phyloP scores from a whole-genome alignment of 2,329 filamentous ascomycete species.

The Ceratocystis papillata region DNA sequence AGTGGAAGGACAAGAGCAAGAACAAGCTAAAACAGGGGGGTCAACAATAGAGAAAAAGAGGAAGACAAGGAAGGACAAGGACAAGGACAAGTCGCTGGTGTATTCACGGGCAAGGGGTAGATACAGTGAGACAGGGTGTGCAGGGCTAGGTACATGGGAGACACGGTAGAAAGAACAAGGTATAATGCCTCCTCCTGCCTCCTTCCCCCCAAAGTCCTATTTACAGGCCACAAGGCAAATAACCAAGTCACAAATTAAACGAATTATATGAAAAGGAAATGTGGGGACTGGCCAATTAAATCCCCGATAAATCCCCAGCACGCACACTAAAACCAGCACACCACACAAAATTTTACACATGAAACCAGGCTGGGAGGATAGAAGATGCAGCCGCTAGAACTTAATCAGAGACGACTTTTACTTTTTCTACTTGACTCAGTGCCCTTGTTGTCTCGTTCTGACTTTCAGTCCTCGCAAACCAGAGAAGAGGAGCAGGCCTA shows the following conservation, averaged over 20 bases:
- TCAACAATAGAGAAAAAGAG: not conserved
- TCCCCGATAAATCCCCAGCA: not conserved
- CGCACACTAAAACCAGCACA: not conserved
- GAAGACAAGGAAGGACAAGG: not conserved
- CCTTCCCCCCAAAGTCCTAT: not conserved
- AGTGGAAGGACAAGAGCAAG: not conserved
- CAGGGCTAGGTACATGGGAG: not conserved
- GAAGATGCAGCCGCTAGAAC: slow-evolving; percentile 1
- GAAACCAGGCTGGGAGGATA: not conserved
- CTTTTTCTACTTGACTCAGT: not conserved
- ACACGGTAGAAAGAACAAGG: not conserved
- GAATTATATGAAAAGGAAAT: not conserved
- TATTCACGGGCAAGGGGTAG: not conserved
- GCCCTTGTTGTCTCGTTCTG: not conserved
- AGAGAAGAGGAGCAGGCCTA: not conserved
- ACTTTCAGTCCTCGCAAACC: not conserved
- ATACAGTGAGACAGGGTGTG: not conserved
- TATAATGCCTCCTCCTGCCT: no score
- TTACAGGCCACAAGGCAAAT: slow-evolving; percentile 1
- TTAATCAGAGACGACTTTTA: not conserved
- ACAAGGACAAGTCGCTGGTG: not conserved
- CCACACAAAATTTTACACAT: not conserved
- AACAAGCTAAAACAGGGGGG: not conserved
- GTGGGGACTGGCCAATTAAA: not conserved
- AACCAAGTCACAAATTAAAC: not conserved